These are phyloP conservation scores for Avena eriantha DNA, from an alignment of 176 grass and related monocot species.

Conservation along the genomic window DNA sequence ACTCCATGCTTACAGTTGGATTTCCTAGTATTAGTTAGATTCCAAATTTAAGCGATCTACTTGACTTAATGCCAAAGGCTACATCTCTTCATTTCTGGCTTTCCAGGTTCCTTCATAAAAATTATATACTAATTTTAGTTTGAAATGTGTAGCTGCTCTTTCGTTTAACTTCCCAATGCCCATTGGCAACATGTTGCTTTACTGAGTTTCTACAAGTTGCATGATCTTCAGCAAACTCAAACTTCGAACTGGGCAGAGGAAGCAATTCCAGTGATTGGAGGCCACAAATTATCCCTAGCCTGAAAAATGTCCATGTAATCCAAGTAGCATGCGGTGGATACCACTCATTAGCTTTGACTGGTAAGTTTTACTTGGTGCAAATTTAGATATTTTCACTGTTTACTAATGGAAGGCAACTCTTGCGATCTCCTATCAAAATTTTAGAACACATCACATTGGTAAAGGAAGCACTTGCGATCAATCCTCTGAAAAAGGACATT, in stretches of 20 bases:
- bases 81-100: conserved; percentile 10
- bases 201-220: conserved; percentile 6
- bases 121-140: conserved; percentile 12
- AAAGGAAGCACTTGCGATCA: not conserved
- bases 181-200: conserved; percentile 1
- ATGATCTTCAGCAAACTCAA: conserved; percentile 88
- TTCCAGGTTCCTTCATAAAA: not conserved
- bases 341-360: conserved; percentile 94
- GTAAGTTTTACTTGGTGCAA: conserved; percentile 53
- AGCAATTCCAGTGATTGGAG: conserved; percentile 86
- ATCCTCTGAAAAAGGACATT: not conserved
- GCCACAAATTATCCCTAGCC: conserved; percentile 67
- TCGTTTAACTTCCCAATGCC: not conserved
- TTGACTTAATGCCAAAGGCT: conserved; percentile 9
- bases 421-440: not conserved
- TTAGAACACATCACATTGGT: not conserved
- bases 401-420: not conserved
- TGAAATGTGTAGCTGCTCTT: conserved; percentile 9
- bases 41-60: not conserved
- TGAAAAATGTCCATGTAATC: conserved; percentile 62
- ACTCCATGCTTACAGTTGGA: conserved; percentile 8
- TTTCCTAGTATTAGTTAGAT: conserved; percentile 3
- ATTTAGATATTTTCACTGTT: conserved; percentile 4
- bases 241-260: conserved; percentile 88
- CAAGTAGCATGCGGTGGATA: conserved; percentile 94